Evolutionary conservation across 1,284 basidiomycete genomes (phyloP), one percentile per base, ranked within the genome.

Genomic region (Ustilago lituana): DNA sequence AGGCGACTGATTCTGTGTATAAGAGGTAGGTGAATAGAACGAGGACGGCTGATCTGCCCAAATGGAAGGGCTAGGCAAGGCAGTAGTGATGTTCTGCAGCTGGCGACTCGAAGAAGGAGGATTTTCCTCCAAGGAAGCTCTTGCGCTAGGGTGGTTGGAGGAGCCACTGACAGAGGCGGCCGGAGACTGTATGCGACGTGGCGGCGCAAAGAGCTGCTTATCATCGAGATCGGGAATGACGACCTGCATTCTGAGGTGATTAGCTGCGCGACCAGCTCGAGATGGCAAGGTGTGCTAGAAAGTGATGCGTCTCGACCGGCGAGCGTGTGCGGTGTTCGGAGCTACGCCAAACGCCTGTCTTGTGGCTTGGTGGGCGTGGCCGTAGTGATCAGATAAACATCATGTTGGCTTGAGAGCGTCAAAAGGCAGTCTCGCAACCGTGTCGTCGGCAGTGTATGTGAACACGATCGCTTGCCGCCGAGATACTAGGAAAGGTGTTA

Each of bases 141-240:
- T 45, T 11, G 52, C 51, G 22, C 51, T 49, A 5, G 17, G 44
- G 20, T 57, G 37, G 6, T 46, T 48, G 31, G 41, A 57, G 12
- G 56, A 52, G 46, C 38, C 46, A 20, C 24, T n/a, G 20, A 52
- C 51, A 12, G 59, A 51, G 11, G 41, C 61, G 12, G 62, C 24
- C 1, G 62, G 59, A 14, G 74, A 58, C n/a, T 67, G 53, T 19
- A 51, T 41, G 4, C 50, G 43, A 12, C 62, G 62, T 17, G 57
- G 53, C n/a, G 61, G 67, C 20, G 53, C 61, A 23, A 74, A 62
- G 20, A 61, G 32, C 39, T 77, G 61, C 38, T 77, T 77, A 26
- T 76, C 78, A 40, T 80, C 79, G 31, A 80, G 56, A 53, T 80
- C 79, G 1, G 79, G 79, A 20, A 80, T 79, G 32, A 77, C 70